Percentiles rank a stretch among this genome's conserved stretches.
Evolutionary conservation across 306 rosid species (phyloP).

Genomic region (Vachellia collinsii): DNA sequence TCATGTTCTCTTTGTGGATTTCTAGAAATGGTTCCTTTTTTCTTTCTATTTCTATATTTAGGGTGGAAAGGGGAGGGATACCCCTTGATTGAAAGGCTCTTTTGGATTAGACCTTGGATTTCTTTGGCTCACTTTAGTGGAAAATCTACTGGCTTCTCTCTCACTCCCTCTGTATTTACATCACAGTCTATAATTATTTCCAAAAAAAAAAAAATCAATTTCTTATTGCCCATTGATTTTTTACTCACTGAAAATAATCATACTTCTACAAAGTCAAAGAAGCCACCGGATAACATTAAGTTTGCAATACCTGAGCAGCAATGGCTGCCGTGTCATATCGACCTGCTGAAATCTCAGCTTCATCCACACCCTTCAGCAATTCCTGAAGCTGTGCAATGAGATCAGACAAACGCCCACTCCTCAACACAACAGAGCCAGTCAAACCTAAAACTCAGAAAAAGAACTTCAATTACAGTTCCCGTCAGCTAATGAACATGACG

Average conservation of each 20-base stretch:
- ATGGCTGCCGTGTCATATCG: slow-evolving; percentile 55
- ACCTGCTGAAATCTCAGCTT: slow-evolving; percentile 54
- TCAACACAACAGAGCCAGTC: slow-evolving; percentile 74
- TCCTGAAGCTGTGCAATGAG: slow-evolving; percentile 74
- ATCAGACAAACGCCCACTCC: slow-evolving; percentile 66
- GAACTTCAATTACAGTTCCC: slow-evolving; percentile 4
- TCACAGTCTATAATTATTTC: neutral
- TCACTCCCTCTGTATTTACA: neutral
- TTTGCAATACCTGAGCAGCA: slow-evolving; percentile 65
- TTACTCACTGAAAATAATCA: neutral
- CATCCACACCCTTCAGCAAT: slow-evolving; percentile 59
- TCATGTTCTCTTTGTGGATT: neutral
- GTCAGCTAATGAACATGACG: neutral
- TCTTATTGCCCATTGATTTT: neutral
- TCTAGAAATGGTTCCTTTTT: neutral
- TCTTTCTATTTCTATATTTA: neutral
- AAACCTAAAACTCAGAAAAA: slow-evolving; percentile 51
- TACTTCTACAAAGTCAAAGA: neutral
- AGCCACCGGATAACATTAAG: neutral
- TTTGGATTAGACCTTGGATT: neutral
- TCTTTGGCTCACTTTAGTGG: neutral
- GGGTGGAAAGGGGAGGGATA: neutral
- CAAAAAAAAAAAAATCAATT: neutral
- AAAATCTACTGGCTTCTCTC: neutral
- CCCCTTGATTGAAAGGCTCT: neutral